Evolutionary conservation across 2,329 filamentous ascomycete species (phyloP), one percentile per base, ranked within the genome.

Genomic region (Dothidotthia symphoricarpi): DNA sequence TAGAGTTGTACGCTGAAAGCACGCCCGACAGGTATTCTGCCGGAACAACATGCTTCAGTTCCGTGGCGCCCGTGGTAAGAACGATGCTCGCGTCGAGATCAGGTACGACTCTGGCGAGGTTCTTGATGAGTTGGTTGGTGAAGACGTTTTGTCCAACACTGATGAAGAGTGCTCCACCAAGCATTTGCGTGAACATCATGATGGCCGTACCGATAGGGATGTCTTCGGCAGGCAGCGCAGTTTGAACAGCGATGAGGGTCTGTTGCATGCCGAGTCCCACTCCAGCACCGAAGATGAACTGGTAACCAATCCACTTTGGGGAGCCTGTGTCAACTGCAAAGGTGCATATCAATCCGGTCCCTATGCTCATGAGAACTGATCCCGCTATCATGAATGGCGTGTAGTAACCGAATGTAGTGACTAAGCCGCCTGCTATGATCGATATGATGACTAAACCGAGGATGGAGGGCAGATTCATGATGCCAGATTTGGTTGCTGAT

Each of bases 1-100:
- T 72, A 16, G 69, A 59, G 55, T 86, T 86, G 66, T 88, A 88
- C 0, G 81, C 83, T 0, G 69, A 47, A 1, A 82, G 68, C 7
- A 89, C 81, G 1, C 69, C 66, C 2, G 61, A 55, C 4, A 82
- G 60, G 41, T 72, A 76, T 42, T 78, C 51, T 0, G 64, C 47
- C 0, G 75, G 68, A 16, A 87, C 77, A 2, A 69, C 59, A 28
- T 58, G 47, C 42, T 76, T 74, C 15, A 90, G 69, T 31, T 80
- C 74, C 0, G 83, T 88, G 1, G 77, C 76, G 25, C 77, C 77
- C 3, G 69, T 69, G 1, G 51, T 51, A 11, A 73, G 55, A 3
- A 77, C 70, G n/a, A 70, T 44, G 10, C 36, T 43, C 0, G 74
- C 62, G 37, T 73, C 53, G 6, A 76, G 54, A 22, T 64, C 67